Evolutionary conservation across 2,329 filamentous ascomycete genomes (phyloP), one percentile per base, ranked within the genome.

Genomic region (Sphaerulina musiva): DNA sequence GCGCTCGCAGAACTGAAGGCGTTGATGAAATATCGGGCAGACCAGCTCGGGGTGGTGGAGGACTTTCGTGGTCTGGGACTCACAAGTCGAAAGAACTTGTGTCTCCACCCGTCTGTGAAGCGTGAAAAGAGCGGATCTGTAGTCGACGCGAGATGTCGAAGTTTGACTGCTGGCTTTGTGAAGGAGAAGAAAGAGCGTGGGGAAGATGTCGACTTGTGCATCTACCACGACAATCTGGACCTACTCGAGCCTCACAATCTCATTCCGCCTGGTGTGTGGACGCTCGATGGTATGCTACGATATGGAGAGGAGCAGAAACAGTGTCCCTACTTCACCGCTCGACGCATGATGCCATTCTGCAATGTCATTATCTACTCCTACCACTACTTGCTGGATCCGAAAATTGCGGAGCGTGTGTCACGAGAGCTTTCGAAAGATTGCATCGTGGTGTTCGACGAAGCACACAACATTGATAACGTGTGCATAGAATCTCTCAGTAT

Each of bases 311-410:
- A 95, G 65, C 85, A 96, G 60, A 96, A 96, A 69, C 93, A 97
- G 70, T 98, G 93, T 64, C 93, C 93, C 0, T 98, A 98, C 70
- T 98, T 98, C 65, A 96, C 92, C 11, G 88, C 89, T 11, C 81
- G 93, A 55, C 84, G 93, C 60, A 98, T 98, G 93, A 97, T 98
- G 92, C 86, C 93, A 66, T 97, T 91, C 68, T 98, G 93, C 79
- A 97, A 98, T 69, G 90, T 98, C 68, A 96, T 98, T 67, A 98
- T 98, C 62, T 98, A 98, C 74, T 98, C 93, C 0, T 98, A 98
- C 68, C 93, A 98, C 72, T 98, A 98, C 68, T 81, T 98, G 2
- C 81, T 98, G 12, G 95, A 98, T 66, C 93, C 93, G 2, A 98
- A 98, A 70, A 98, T 98, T 65, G 93, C 93, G 10, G 93, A 98